Conservation (phyloP, 2,329 filamentous ascomycete genomes). For the Dendrostoma leiphaemia region DNA sequence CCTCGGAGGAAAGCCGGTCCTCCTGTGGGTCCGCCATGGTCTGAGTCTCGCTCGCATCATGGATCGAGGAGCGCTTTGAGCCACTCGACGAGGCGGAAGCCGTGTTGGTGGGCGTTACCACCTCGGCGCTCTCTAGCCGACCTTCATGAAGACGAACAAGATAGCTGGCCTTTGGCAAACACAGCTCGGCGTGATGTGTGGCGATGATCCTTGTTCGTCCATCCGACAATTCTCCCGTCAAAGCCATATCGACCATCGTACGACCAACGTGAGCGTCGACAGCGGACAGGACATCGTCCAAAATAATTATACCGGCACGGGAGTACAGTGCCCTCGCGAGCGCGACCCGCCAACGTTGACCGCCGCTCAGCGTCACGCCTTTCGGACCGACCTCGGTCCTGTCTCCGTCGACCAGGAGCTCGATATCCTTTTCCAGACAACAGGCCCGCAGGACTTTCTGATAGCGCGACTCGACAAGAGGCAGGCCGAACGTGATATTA, state of each 20-base stretch:
- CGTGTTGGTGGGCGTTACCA: constrained; percentile 12
- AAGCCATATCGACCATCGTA: constrained; percentile 49
- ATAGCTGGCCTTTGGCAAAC: constrained; percentile 28
- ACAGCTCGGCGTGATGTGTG: constrained; percentile 46
- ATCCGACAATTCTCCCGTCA: constrained; percentile 47
- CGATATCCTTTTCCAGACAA: constrained; percentile 41
- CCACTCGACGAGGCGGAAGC: constrained; percentile 5
- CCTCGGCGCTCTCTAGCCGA: constrained; percentile 24
- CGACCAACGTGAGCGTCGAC: constrained; percentile 41
- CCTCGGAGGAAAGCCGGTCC: constrained; percentile 15
- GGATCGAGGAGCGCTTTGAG: constrained; percentile 9
- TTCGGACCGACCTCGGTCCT: constrained; percentile 41
- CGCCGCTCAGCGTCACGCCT: constrained; percentile 42
- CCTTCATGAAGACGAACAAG: constrained; percentile 29
- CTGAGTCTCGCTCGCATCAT: constrained; percentile 17
- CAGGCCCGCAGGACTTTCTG: constrained; percentile 44
- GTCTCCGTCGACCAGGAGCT: constrained; percentile 41
- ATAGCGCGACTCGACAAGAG: constrained; percentile 40
- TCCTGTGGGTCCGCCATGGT: constrained; percentile 13
- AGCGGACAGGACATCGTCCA: constrained; percentile 53
- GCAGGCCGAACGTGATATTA: constrained; percentile 44
- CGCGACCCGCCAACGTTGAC: constrained; percentile 44
- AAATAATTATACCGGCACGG: constrained; percentile 39
- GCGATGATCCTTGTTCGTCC: constrained; percentile 63
- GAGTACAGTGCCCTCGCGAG: constrained; percentile 46